Conservation (phyloP, 495 filamentous ascomycete genomes). For the Neurospora sp. region DNA sequence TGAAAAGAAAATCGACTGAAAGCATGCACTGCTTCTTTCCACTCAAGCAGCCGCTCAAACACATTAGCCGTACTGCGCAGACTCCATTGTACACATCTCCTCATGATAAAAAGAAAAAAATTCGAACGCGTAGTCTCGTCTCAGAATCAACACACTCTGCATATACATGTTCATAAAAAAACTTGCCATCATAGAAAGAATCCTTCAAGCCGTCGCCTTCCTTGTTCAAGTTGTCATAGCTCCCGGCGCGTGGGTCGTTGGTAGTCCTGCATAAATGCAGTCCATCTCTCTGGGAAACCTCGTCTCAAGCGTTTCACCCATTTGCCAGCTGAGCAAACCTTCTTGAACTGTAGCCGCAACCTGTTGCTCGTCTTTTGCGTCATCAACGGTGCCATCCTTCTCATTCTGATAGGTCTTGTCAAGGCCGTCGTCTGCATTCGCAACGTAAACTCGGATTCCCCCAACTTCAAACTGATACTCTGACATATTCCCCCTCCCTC, state of each 20-base stretch:
- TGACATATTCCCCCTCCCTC: background rate
- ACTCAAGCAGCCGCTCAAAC: background rate
- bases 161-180: background rate
- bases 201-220: background rate
- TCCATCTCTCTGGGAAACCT: slow-evolving; percentile 21
- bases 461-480: background rate
- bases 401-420: background rate
- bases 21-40: background rate
- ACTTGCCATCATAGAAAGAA: background rate
- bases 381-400: background rate
- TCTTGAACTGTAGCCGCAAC: background rate
- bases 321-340: slow-evolving; percentile 13
- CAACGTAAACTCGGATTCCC: slow-evolving; percentile 7
- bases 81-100: background rate
- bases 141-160: background rate
- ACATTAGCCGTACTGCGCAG: background rate
- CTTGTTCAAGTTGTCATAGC: background rate
- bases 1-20: background rate
- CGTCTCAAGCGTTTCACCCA: slow-evolving; percentile 12
- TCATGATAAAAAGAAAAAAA: background rate
- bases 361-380: background rate
- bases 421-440: background rate
- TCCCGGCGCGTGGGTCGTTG: background rate
- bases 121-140: background rate
- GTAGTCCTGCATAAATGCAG: slow-evolving; percentile 12